Base-by-base conservation (phyloP, 2,329 filamentous ascomycete genomes). In the Arthrocladium fulminans region DNA sequence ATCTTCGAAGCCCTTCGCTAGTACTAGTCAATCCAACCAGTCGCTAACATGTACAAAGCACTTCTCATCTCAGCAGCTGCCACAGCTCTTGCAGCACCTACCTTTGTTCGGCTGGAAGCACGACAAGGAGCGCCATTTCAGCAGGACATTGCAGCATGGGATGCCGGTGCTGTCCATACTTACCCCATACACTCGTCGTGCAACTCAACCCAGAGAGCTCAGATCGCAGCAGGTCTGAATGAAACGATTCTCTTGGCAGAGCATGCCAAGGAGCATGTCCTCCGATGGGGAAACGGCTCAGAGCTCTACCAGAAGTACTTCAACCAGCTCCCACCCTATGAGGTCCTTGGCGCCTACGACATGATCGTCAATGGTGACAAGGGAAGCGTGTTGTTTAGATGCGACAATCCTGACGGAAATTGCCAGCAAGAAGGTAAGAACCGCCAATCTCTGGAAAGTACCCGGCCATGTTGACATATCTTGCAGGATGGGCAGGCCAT, bases 321-420 rank as follows among this genome's bases (percentile, higher is more conserved):
- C 59, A 80, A 82, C 39, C 71, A 76, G 45, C 69, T 69, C 1
- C 69, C 78, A 3, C 77, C 79, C 2, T 73, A 74, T 19, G 71
- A 74, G 52, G 73, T 77, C 2, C 69, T 81, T 35, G 83, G 82
- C 3, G 81, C 78, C 70, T 82, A 73, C 55, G 76, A 81, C 46
- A 73, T 76, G 50, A 68, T 86, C 25, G 68, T 77, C 56, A 71
- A 71, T 37, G 79, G 73, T 1, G 74, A 84, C 63, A 77, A 77
- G 58, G 66, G 67, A 0, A 71, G 68, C 22, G 69, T 81, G 39
- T 60, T 79, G 15, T 84, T 85, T 69, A 76, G 81, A 17, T 85
- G 83, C 56, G 83, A 86, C 51, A 77, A 86, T 54, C 73, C 77
- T 0, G 83, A 86, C 56, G 66, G 71, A 17, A 85, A 85, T 66